Conservation (phyloP, 2,329 filamentous ascomycete genomes). For the Ophiostoma tasmaniense region DNA sequence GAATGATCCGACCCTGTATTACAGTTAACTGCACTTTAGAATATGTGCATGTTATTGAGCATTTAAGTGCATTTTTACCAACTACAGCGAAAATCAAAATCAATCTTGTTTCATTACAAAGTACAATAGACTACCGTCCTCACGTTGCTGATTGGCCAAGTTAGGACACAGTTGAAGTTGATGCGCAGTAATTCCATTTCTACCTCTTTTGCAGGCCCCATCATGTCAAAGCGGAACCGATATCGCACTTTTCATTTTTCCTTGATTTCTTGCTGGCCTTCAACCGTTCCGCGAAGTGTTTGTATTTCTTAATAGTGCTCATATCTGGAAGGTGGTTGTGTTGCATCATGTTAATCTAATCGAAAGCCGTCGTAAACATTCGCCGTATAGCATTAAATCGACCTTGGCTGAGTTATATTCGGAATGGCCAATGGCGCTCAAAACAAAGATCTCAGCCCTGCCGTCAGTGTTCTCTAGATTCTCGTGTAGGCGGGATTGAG, state of each 20-base stretch:
- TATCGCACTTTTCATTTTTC: not conserved
- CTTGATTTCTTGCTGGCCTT: not conserved
- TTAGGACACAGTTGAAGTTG: not conserved
- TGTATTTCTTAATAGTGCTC: not conserved
- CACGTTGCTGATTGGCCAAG: not conserved
- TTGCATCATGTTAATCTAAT: not conserved
- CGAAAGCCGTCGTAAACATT: not conserved
- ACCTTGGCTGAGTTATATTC: not conserved
- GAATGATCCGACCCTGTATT: no score
- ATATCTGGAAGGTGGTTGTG: not conserved
- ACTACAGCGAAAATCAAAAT: not conserved
- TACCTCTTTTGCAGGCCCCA: not conserved
- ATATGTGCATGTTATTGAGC: not conserved
- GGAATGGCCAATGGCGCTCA: not conserved
- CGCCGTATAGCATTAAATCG: not conserved
- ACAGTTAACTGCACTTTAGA: not conserved
- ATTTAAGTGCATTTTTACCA: not conserved
- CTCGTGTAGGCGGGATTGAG: not conserved
- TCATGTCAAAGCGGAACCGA: slow-evolving; percentile 5
- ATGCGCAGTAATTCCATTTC: no score
- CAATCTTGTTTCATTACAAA: not conserved
- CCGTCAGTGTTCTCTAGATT: not conserved
- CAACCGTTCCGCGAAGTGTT: not conserved
- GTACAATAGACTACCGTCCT: not conserved
- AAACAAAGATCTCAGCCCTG: not conserved